Percentiles rank a stretch among this genome's conserved stretches.
Evolutionary conservation across 768 basidiomycete genomes (phyloP).

Genomic region (Hygrocybe punicea): DNA sequence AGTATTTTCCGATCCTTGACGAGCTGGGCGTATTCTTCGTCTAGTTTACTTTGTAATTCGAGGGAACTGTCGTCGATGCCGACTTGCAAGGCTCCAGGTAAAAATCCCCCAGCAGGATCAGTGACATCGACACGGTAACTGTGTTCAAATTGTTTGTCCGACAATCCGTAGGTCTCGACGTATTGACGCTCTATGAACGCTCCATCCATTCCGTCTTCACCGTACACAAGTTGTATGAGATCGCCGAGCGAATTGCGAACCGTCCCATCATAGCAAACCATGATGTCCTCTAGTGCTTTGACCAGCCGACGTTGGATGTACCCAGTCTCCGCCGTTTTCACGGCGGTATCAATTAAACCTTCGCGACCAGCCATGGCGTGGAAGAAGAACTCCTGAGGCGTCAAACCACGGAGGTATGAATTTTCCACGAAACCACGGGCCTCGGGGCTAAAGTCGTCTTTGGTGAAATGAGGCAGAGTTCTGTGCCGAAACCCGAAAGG

Average conservation of each 20-base stretch:
- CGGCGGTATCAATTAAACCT: constrained; percentile 97
- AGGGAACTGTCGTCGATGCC: constrained; percentile 83
- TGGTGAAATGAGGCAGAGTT: constrained; percentile 93
- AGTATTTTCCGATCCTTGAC: constrained; percentile 72
- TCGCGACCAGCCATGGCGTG: constrained; percentile 99
- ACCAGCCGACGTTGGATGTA: constrained; percentile 98
- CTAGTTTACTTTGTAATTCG: constrained; percentile 79
- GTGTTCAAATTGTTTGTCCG: constrained; percentile 79
- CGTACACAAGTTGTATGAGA: constrained; percentile 93
- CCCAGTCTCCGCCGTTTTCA: constrained; percentile 99
- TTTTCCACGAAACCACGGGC: constrained; percentile 99
- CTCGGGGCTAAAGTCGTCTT: constrained; percentile 98
- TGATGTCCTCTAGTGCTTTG: constrained; percentile 96
- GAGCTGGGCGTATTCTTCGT: constrained; percentile 63
- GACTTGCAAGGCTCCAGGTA: constrained; percentile 75
- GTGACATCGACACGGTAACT: constrained; percentile 95
- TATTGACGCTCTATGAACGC: constrained; percentile 95
- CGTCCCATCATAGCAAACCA: constrained; percentile 97
- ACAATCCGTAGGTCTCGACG: constrained; percentile 84
- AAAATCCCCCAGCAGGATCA: constrained; percentile 75
- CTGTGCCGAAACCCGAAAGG: constrained; percentile 98
- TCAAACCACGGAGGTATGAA: constrained; percentile 92
- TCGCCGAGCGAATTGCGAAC: constrained; percentile 97
- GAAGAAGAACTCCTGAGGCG: constrained; percentile 99
- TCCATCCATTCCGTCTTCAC: constrained; percentile 99